Percentiles rank a stretch among this genome's conserved stretches.
Evolutionary conservation across 2,329 filamentous ascomycete genomes (phyloP).

Genomic region (Penicillium nordicum): DNA sequence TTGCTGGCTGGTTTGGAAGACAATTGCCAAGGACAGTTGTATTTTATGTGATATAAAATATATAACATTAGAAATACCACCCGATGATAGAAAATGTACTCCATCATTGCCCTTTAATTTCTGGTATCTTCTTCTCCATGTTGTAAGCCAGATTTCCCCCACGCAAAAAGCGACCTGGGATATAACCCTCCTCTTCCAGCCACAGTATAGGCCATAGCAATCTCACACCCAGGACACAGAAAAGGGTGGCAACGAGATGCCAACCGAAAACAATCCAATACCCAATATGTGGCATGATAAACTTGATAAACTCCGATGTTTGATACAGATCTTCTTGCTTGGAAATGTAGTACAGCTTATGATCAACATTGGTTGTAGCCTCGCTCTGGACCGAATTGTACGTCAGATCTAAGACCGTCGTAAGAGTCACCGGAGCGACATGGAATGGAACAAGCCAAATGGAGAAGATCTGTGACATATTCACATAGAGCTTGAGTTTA

Average conservation of each 20-base stretch:
- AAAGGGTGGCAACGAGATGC: conserved; percentile 62
- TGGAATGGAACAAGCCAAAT: conserved; percentile 77
- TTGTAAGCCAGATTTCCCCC: conserved; percentile 27
- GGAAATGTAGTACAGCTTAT: conserved; percentile 64
- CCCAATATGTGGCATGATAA: conserved; percentile 62
- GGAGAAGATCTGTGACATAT: conserved; percentile 70
- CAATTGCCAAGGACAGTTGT: neutral
- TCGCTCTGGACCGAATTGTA: conserved; percentile 36
- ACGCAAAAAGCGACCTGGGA: conserved; percentile 22
- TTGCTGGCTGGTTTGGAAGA: neutral
- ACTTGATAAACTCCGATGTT: conserved; percentile 69
- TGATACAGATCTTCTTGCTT: conserved; percentile 82
- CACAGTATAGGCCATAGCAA: conserved; percentile 51
- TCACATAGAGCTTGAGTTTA: conserved; percentile 67
- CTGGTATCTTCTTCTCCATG: conserved; percentile 23
- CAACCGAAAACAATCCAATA: conserved; percentile 56
- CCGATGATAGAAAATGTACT: neutral
- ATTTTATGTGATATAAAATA: neutral
- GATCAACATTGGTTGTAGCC: conserved; percentile 19
- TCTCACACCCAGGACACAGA: conserved; percentile 61
- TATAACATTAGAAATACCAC: neutral
- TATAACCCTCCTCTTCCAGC: conserved; percentile 44
- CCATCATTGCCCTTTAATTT: conserved; percentile 23
- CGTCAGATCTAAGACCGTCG: conserved; percentile 63
- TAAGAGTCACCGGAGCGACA: conserved; percentile 63